Base-by-base conservation (phyloP, 352 stramenopile species). In the Paralagenidium karlingii region DNA sequence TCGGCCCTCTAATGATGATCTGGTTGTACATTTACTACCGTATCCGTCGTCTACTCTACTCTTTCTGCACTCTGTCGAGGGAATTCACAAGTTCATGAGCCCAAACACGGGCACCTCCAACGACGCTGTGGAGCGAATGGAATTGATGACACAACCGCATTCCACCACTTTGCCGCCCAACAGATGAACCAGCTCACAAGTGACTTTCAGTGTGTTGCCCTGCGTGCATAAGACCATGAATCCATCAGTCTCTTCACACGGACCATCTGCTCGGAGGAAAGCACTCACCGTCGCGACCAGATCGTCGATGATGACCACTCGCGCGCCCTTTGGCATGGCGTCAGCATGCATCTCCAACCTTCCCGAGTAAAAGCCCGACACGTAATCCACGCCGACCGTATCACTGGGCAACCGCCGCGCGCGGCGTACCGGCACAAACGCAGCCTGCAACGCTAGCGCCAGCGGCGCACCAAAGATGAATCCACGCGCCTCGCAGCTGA, bases 321-420 rank as follows among this genome's bases (percentile, higher is more conserved):
- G 73, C 7, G 51, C 67, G 40, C 73, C 76, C 13, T 55, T 63
- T 8, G 63, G 55, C 43, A 90, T 82, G n/a, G 70, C 68, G 36
- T 90, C 73, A 29, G 82, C 65, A 45, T 90, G 76, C 36, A 89
- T 82, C 49, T 89, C 76, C 62, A 87, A 65, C 9, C 76, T 65
- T 0, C 69, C 68, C 0, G 65, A 63, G 47, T 70, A 82, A 31
- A 82, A 90, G 8, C 74, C 70, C 21, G 69, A 82, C 7, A 63
- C 69, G 55, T 83, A 90, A 48, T 90, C 70, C 29, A 89, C 63
- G n/a, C 76, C 76, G 36, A 90, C 67, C 0, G 66, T 76, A 46
- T 79, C 68, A 24, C 73, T 66, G 0, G 68, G 70, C 22, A 90
- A 43, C 37, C 67, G 61, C 8, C 68, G 55, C 3, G 76, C 68